Evolutionary conservation across 2,329 filamentous ascomycete species (phyloP).

Genomic region (Curvularia lunata): DNA sequence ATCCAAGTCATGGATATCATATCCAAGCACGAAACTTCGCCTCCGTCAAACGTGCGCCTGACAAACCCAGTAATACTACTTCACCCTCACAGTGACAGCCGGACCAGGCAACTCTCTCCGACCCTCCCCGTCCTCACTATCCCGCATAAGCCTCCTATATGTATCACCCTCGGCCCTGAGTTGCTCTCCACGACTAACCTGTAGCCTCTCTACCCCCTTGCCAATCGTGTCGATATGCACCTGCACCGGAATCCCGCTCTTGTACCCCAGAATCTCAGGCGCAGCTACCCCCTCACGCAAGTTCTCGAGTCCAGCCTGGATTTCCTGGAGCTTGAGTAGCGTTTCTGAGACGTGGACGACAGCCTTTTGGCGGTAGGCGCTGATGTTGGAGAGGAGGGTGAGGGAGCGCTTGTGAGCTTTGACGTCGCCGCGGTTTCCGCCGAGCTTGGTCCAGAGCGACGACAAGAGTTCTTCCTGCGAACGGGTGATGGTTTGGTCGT

Average conservation of each 20-base stretch:
- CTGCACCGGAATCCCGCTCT: constrained; percentile 65
- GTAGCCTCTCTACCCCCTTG: constrained; percentile 73
- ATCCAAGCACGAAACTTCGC: background rate
- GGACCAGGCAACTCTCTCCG: constrained; percentile 24
- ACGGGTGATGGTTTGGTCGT: constrained; percentile 64
- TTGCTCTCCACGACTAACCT: constrained; percentile 66
- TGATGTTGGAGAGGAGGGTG: constrained; percentile 68
- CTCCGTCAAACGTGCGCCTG: too few species aligned
- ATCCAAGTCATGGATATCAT: background rate
- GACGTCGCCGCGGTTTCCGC: constrained; percentile 68
- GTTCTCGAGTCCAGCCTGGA: constrained; percentile 73
- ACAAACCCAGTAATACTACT: constrained; percentile 5
- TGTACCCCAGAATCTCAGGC: constrained; percentile 65
- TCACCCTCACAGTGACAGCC: constrained; percentile 24
- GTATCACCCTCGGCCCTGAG: constrained; percentile 65
- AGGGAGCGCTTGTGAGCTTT: constrained; percentile 69
- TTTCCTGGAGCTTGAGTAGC: constrained; percentile 74
- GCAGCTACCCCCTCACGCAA: constrained; percentile 72
- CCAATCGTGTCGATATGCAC: constrained; percentile 80
- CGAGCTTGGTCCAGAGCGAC: constrained; percentile 75
- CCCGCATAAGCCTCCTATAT: constrained; percentile 28
- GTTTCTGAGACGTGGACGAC: constrained; percentile 72
- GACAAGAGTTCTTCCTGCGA: constrained; percentile 71
- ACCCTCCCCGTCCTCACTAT: constrained; percentile 13
- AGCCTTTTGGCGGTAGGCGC: constrained; percentile 68